These are phyloP conservation scores for Galerina marginata DNA, from an alignment of 768 basidiomycete species.

Conservation along the genomic window DNA sequence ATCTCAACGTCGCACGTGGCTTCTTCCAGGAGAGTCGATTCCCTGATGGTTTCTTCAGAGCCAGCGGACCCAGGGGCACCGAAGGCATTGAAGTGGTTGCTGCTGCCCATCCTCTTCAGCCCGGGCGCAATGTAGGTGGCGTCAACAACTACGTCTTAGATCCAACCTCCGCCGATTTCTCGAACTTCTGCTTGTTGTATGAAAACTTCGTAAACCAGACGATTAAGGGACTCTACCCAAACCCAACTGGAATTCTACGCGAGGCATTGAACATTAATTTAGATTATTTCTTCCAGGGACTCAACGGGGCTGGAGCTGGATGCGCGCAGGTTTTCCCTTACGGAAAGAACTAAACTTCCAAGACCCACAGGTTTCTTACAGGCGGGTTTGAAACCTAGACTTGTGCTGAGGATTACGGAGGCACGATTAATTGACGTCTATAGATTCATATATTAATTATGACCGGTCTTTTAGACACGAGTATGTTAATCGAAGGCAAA, in stretches of 20 bases:
- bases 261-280: constrained; percentile 20
- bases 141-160: constrained; percentile 22
- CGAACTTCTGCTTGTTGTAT: constrained; percentile 20
- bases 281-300: constrained; percentile 16
- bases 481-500: too few relatives aligned
- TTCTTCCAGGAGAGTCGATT: constrained; percentile 26
- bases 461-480: too few relatives aligned
- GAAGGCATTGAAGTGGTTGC: constrained; percentile 10
- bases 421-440: too few relatives aligned
- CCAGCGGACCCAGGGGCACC: constrained; percentile 8
- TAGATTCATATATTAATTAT: too few relatives aligned
- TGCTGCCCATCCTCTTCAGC: constrained; percentile 19
- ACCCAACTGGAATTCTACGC: constrained; percentile 17
- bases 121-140: constrained; percentile 17
- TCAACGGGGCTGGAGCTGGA: neutral
- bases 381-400: neutral
- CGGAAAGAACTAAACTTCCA: neutral
- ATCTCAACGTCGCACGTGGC: constrained; percentile 22
- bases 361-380: neutral
- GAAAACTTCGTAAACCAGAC: constrained; percentile 24
- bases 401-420: too few relatives aligned
- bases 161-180: constrained; percentile 21
- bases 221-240: constrained; percentile 23
- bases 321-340: constrained; percentile 19
- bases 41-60: constrained; percentile 23